Percentiles rank a stretch among this genome's conserved stretches.
phyloP scores from a whole-genome alignment of 306 rosid genomes.

The Acmispon strigosus region DNA sequence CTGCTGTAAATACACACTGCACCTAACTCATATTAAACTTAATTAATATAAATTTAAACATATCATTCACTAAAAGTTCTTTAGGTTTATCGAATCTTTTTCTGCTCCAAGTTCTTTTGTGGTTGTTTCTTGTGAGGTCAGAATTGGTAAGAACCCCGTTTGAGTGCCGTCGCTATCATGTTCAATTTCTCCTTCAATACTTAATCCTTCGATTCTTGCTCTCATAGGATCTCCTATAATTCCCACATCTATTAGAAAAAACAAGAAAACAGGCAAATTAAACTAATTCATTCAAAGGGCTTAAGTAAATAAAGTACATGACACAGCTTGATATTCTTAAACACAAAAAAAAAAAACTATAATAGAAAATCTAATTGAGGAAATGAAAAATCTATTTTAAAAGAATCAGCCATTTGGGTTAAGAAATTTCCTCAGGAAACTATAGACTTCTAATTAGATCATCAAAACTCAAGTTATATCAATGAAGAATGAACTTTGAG shows the following conservation, averaged over 20 bases:
- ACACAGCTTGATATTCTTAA: too few species aligned
- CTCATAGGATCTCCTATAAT: slow-evolving; percentile 25
- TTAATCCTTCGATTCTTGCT: slow-evolving; percentile 46
- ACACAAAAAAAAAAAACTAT: not conserved
- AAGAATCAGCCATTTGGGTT: too few species aligned
- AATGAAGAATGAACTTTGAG: too few species aligned
- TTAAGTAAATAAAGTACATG: not conserved
- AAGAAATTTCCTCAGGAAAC: too few species aligned
- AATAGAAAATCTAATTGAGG: not conserved
- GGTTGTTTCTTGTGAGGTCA: slow-evolving; percentile 23
- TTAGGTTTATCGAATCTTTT: not conserved
- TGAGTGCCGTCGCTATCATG: slow-evolving; percentile 60
- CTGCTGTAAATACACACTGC: not conserved
- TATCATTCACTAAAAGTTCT: not conserved
- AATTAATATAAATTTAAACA: not conserved
- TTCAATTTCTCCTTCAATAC: slow-evolving; percentile 67
- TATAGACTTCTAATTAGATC: too few species aligned
- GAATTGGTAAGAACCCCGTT: slow-evolving; percentile 38
- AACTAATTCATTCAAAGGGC: not conserved
- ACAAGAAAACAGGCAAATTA: not conserved
- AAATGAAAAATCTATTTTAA: not conserved
- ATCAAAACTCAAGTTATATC: too few species aligned
- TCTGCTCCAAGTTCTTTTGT: slow-evolving; percentile 18
- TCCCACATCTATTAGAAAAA: slow-evolving; percentile 27
- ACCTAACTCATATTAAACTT: not conserved